Evolutionary conservation across 352 stramenopile genomes (phyloP), one percentile per base, ranked within the genome.

Genomic region (Pythium pyrilobum): DNA sequence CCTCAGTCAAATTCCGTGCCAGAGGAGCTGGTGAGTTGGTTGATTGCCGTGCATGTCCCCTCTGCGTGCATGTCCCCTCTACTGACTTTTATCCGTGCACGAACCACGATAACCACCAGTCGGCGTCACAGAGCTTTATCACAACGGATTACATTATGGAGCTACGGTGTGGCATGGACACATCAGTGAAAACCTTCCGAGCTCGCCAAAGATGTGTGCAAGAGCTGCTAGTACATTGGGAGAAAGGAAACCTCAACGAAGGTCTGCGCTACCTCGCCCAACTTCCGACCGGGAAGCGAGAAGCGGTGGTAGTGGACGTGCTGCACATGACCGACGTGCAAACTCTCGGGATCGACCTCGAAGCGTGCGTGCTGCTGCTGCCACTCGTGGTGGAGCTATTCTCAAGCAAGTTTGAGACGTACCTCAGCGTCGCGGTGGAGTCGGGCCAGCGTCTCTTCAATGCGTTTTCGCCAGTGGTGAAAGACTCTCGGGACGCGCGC

Each of bases 131-230:
- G 23, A 39, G 66, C 4, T 25, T 79, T 15, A 57, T 75, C 15
- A 87, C 74, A 16, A 77, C 75, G 0, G 77, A 90, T 37, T 92
- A 79, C 49, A 77, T 94, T 39, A 87, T 84, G 67, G 83, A 94
- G 60, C 78, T 92, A 50, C 79, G 77, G 8, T 87, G 77, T 55
- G 83, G 83, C 8, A 94, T 94, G 81, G 83, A 94, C 52, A 89
- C 79, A 11, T 91, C 71, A 25, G 46, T 92, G 28, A 89, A 89
- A 50, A 79, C 74, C 11, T 85, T 94, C 32, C 71, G 73, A 13
- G 59, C 66, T 39, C 71, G 83, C 1, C 80, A 92, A 52, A 89
- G 88, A 47, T 76, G 72, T 24, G 52, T 89, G 12, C 71, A 91
- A 52, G 72, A 90, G 59, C 61, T 94, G 9, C 68, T 92, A 5